Percentiles rank a stretch among this genome's conserved stretches.
Conservation (phyloP, 192 early-diverging fungal species). For the Umbelopsis vinacea region DNA sequence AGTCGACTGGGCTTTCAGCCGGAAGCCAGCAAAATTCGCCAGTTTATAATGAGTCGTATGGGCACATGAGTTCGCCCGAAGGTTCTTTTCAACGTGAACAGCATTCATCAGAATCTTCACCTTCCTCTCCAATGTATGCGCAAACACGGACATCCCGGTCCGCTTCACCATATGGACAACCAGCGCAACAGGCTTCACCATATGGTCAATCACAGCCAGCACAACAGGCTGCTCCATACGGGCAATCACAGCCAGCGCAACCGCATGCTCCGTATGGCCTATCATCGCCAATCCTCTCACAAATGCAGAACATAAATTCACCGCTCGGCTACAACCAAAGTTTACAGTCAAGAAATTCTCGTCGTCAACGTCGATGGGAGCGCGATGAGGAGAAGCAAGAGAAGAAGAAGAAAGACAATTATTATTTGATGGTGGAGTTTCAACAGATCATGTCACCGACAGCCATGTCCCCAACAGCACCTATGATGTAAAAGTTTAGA, state of each 20-base stretch:
- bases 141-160: too few species aligned
- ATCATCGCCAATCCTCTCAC: background rate
- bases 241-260: background rate
- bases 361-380: background rate
- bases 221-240: background rate
- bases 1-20: background rate
- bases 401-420: background rate
- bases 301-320: too few species aligned
- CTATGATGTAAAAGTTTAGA: background rate
- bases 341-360: background rate
- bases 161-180: too few species aligned
- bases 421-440: slow-evolving; percentile 11
- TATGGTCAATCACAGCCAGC: background rate
- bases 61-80: background rate
- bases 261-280: background rate
- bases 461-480: background rate
- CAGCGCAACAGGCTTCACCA: background rate
- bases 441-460: background rate
- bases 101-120: too few species aligned
- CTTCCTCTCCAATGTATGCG: too few species aligned
- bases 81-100: too few species aligned
- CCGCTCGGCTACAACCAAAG: background rate
- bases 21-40: background rate
- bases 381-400: background rate
- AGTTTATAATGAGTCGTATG: background rate